Evolutionary conservation across 306 rosid genomes (phyloP), one percentile per base, ranked within the genome.

Genomic region (Hippophae gyantsensis): DNA sequence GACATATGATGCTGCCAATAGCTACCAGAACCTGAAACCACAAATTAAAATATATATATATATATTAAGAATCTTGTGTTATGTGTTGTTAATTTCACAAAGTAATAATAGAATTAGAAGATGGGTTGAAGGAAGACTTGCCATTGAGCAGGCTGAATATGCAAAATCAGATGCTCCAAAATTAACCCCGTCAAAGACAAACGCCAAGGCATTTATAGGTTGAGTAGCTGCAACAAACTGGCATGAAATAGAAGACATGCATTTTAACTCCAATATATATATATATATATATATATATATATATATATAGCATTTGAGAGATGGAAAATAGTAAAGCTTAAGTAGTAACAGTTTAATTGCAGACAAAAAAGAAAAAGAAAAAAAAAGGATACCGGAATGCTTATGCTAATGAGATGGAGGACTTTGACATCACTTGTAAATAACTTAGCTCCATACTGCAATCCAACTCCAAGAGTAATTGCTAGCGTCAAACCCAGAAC

Each of bases 151-250:
- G 57, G 99, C 99, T 59, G 99, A 86, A 73, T 92, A 92, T 11
- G 93, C 90, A 66, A 92, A 92, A 82, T 92, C 99, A 69, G 99
- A 88, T 46, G 96, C 99, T 51, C 99, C 99, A 63, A 85, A 92
- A 79, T 92, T 92, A 82, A 92, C 77, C 42, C 99, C 99, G 62
- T 92, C 99, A 51, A 88, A 92, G 54, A 92, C 93, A 77, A 92
- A 92, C 40, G 99, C 96, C 80, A 92, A 72, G 52, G 84, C 75
- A 66, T 92, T 92, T 64, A 92, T 66, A 65, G 99, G 99, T 66
- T 92, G 99, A 52, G 95, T 92, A 49, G 80, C 82, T 62, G 93
- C 96, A 58, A 92, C 89, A 80, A 92, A 92, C 99, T 92, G 82
- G 10, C 41, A 66, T 10, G 43, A 57, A 62, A 53, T 26, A 43